Percentiles rank a stretch among this genome's conserved stretches.
Conservation (phyloP, 1,284 basidiomycete species). For the Cystobasidium sp. region DNA sequence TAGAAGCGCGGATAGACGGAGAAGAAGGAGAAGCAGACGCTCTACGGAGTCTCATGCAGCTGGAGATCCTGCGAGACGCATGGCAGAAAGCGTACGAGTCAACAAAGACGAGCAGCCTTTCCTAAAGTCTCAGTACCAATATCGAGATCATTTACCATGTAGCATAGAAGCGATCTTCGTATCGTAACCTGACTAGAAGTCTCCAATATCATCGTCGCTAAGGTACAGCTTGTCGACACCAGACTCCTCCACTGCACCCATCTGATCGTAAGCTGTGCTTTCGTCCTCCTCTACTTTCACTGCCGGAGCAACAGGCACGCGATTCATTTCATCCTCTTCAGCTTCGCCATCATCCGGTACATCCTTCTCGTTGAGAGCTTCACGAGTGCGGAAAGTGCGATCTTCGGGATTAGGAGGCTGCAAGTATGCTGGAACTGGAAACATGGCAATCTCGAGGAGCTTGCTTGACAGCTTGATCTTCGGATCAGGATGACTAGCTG, state of each 20-base stretch:
- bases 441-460: conserved; percentile 48
- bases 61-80: conserved; percentile 2
- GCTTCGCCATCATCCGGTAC: conserved; percentile 50
- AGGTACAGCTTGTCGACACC: conserved; percentile 39
- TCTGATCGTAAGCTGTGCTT: conserved; percentile 47
- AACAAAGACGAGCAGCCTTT: no score
- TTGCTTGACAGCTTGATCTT: conserved; percentile 38
- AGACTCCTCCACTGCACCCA: not conserved
- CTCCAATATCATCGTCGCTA: conserved; percentile 44
- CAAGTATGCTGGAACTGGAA: conserved; percentile 40
- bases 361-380: conserved; percentile 54
- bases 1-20: not conserved
- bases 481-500: not conserved
- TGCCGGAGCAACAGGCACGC: conserved; percentile 49
- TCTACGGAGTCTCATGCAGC: not conserved
- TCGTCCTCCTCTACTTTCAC: conserved; percentile 42
- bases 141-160: not conserved
- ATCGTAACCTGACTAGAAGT: conserved; percentile 1
- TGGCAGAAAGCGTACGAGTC: not conserved
- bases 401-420: conserved; percentile 38
- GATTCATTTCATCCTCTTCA: conserved; percentile 45
- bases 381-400: conserved; percentile 1
- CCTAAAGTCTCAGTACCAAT: not conserved
- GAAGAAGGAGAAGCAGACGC: not conserved
- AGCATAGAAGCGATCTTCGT: not conserved